Base-by-base conservation (phyloP, 805 yeast genomes). In the Barnettozyma californica region DNA sequence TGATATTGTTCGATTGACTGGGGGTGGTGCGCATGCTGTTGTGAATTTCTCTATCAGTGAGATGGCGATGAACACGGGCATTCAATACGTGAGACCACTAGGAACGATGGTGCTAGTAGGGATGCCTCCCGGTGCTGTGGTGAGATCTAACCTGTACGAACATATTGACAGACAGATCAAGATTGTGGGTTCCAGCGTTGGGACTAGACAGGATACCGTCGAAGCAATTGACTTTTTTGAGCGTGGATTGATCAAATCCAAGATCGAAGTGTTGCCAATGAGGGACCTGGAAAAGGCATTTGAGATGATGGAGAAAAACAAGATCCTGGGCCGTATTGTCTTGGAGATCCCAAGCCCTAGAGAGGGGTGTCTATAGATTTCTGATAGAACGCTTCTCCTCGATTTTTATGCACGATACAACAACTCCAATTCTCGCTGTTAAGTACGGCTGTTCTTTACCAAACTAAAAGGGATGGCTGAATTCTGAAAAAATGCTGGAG, bases 281-380 rank as follows among this genome's bases (percentile, higher is more conserved):
- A 72, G 76, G 40, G 79, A 78, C 55, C 66, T 79, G 56, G 72
- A 76, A 41, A 56, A 60, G 26, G 76, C 77, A 46, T 79, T 74
- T 66, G 72, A 73, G 42, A 63, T 76, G 65, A 78, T 79, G 84
- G 78, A 75, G 60, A 62, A 71, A 53, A 78, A 78, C 48, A 71
- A 74, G 63, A 71, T 79, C 52, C 52, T 66, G 55, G 96, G 96
- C 55, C 80, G 96, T 70, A 81, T 83, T 60, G 96, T 88, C 47
- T 81, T 88, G 52, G 96, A 89, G 69, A 83, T 16, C 10, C 21
- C 87, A 29, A 65, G 78, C 49, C 79, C 80, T 66, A 26, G 27
- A 20, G 25, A 21, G 10, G 29, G 18, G 7, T 4, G 11, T 21
- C 21, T 23, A 10, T 21, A 38, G 20, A 21, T 2, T 4, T 3